Evolutionary conservation across 768 basidiomycete genomes (phyloP), one percentile per base, ranked within the genome.

Genomic region (Ephemerocybe angulata): DNA sequence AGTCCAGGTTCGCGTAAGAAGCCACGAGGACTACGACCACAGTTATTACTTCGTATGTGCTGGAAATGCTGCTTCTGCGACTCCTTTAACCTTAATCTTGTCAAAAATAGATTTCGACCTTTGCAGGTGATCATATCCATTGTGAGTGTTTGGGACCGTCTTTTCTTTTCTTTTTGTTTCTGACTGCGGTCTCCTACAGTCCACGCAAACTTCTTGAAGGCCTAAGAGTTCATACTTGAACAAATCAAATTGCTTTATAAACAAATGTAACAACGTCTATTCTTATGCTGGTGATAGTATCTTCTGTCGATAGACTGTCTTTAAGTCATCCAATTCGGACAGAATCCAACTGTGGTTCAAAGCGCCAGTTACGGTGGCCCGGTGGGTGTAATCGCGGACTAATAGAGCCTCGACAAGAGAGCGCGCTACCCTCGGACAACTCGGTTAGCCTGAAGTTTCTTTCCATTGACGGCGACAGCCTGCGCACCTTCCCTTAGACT

Each of bases 161-260:
- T 59, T 22, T 19, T 66, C 49, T 57, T 24, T 30, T 15, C 58
- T 50, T 19, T 21, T 7, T 60, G 29, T 10, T 19, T 50, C 27
- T 33, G 53, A 22, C 41, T 57, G 10, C 25, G 24, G 60, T 56
- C 64, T 50, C 55, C 70, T 41, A 57, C 62, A 86, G 96, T 87
- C 76, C 95, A 98, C 59, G 91, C 93, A 24, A 87, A 89, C 65
- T 88, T 88, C 71, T 76, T 98, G 59, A 92, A 91, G 64, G 86
- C 86, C 19, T 90, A 62, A 71, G 44, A 21, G 31, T 19, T 7
- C 17, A 19, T 10, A 27, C 12, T 15, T 15, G 29, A 50, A 24
- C 27, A 31, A 22, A 8, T 7, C 28, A 35, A 50, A 8, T 33
- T 29, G 19, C 19, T 19, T 33, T 21, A 37, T 25, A 28, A 49